Evolutionary conservation across 805 yeast genomes (phyloP).

Genomic region (Yarrowia sp.): DNA sequence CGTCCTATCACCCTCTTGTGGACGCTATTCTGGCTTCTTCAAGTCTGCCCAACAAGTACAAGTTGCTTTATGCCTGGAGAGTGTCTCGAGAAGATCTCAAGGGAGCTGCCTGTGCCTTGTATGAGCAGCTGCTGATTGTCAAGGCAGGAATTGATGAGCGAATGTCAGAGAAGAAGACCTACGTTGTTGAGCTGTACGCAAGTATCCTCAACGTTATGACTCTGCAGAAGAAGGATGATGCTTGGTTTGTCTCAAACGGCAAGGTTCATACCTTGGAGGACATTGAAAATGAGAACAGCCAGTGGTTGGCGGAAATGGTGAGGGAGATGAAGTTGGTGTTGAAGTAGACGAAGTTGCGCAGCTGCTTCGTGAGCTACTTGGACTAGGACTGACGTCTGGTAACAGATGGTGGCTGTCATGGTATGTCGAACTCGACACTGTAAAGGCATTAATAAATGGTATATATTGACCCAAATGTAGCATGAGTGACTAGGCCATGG

Average conservation of each 20-base stretch:
- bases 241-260: conserved; percentile 27
- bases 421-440: too few relatives aligned
- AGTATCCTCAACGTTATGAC: conserved; percentile 34
- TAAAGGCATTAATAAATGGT: not conserved
- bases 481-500: too few relatives aligned
- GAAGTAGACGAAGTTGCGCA: not conserved
- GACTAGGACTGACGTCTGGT: not conserved
- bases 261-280: conserved; percentile 16
- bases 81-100: conserved; percentile 55
- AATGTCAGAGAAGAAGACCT: conserved; percentile 1
- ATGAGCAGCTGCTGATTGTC: conserved; percentile 39
- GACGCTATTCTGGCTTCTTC: conserved; percentile 25
- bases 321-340: conserved; percentile 23
- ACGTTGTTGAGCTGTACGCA: conserved; percentile 13
- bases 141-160: not conserved
- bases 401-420: too few relatives aligned
- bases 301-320: conserved; percentile 13
- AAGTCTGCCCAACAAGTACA: conserved; percentile 47
- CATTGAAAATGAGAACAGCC: conserved; percentile 8
- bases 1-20: conserved; percentile 12
- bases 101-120: conserved; percentile 46
- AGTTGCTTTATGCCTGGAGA: conserved; percentile 60
- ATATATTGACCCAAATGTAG: not conserved
- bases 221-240: conserved; percentile 16
- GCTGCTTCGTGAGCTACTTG: too few relatives aligned